Evolutionary conservation across 2,329 filamentous ascomycete genomes (phyloP), one percentile per base, ranked within the genome.

Genomic region (Sordariomycetes sp.): DNA sequence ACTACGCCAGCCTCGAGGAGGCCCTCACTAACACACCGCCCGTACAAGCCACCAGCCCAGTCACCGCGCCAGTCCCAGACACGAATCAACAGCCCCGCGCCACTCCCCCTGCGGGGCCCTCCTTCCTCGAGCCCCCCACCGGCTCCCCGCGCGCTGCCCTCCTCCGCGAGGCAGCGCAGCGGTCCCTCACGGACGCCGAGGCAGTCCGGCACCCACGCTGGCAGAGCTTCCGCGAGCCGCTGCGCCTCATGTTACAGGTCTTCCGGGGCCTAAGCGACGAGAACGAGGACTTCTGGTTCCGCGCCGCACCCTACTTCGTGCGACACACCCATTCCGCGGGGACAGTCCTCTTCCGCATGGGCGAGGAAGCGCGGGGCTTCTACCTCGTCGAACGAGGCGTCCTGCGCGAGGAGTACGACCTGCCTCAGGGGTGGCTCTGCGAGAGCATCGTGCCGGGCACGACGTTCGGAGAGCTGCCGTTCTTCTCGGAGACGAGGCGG

Each of bases 271-370:
- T 96, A 13, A 95, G 89, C 55, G 76, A 83, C 56, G 84, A 88
- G 68, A 94, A 92, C 65, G 90, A 96, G 69, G 91, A 96, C 69
- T 97, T 97, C 68, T 99, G 94, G 94, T 92, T 91, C 70, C 82
- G 82, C 1, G 85, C 85, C 0, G 82, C 82, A 4, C 75, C 80
- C 0, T 97, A 87, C 72, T 96, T 99, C 66, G 72, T 75, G 45
- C 81, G 82, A 52, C 81, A 81, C 60, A 81, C 86, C 60, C 89
- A 86, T 61, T 63, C 77, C 0, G 78, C 84, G 0, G 90, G 89
- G 3, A 84, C 84, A 0, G 76, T 89, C 2, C 74, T 99, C 1
- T 99, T 92, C 70, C 77, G 80, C 3, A 82, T 87, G 42, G 90
- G 90, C 59, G 86, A 96, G 63, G 65, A 76, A 1, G 86, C 94